Evolutionary conservation across 2,329 filamentous ascomycete genomes (phyloP), one percentile per base, ranked within the genome.

Genomic region (Shiraia bambusicola): DNA sequence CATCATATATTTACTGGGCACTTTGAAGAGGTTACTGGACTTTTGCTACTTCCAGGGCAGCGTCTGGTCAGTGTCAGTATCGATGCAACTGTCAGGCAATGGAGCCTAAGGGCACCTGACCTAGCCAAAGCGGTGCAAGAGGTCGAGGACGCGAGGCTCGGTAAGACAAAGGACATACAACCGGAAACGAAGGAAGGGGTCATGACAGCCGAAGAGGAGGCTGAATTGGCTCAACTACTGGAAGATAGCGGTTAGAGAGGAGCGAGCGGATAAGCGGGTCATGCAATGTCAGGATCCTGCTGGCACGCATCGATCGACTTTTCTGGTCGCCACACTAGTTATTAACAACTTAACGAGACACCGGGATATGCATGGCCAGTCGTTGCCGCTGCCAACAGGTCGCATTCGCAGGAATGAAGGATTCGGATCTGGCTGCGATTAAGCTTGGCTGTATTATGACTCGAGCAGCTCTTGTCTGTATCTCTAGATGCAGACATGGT

Each of bases 171-270:
- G 22, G 67, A 73, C 43, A 61, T 53, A 40, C 67, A 68, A 25
- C 71, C 70, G 50, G 65, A 65, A 49, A 72, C 71, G 37, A 77
- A 78, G 39, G 72, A 75, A 5, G 65, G 73, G 28, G 47, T 83
- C 61, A 72, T 96, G 69, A 95, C 90, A 4, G 86, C 82, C 10
- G 92, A 97, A 56, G 93, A 98, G 67, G 92, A 97, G 69, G 85
- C 87, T 4, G 93, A 97, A 68, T 75, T 98, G 51, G 91, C 89
- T 11, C 93, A 91, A 51, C 71, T 98, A 65, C 88, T 98, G 88
- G 88, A 84, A 42, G 84, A 88, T 49, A 77, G 80, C 54, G 84
- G 88, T 30, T 66, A 60, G 55, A 50, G 45, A 42, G 32, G 35
- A 48, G 50, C 53, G 49, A 53, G 48, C 51, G 45, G 50, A 49